phyloP scores from a whole-genome alignment of 371 early-diverging fungal genomes.

The Nosema muscidifuracis region DNA sequence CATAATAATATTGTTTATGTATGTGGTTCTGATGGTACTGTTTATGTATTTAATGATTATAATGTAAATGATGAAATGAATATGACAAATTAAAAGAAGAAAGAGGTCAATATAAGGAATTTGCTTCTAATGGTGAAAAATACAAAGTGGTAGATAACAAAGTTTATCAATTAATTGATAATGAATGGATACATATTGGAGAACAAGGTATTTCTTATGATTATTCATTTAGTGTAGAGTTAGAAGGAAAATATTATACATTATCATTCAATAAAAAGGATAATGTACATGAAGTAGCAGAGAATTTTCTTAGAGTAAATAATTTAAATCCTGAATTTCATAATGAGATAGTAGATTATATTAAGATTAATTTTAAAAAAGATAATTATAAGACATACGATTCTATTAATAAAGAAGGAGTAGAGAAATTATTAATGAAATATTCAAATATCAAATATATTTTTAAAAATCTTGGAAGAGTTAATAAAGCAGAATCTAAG shows the following conservation, averaged over 20 bases:
- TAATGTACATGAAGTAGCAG: constrained; percentile 55
- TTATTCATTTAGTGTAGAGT: constrained; percentile 56
- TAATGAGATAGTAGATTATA: constrained; percentile 60
- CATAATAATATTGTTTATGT: constrained; percentile 32
- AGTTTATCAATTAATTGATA: constrained; percentile 43
- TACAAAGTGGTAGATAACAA: constrained; percentile 49
- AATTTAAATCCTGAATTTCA: constrained; percentile 40
- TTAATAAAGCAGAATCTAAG: constrained; percentile 1
- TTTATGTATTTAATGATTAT: constrained; percentile 46
- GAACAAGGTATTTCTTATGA: constrained; percentile 37
- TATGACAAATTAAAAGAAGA: not conserved
- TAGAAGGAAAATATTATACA: constrained; percentile 46
- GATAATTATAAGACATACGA: constrained; percentile 43
- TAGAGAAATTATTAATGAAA: constrained; percentile 31
- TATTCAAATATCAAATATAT: constrained; percentile 21
- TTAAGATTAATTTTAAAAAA: constrained; percentile 56
- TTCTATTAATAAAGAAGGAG: constrained; percentile 48
- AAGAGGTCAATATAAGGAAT: constrained; percentile 11
- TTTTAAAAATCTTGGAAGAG: constrained; percentile 6
- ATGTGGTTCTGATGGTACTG: constrained; percentile 53
- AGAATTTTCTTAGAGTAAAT: constrained; percentile 47
- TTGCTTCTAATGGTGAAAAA: constrained; percentile 21
- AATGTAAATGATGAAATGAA: not conserved
- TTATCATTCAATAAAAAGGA: constrained; percentile 61
- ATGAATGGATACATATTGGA: constrained; percentile 58